Evolutionary conservation across 139 green algal species (phyloP), one percentile per base, ranked within the genome.

Genomic region (Tetradesmus lagerheimii): DNA sequence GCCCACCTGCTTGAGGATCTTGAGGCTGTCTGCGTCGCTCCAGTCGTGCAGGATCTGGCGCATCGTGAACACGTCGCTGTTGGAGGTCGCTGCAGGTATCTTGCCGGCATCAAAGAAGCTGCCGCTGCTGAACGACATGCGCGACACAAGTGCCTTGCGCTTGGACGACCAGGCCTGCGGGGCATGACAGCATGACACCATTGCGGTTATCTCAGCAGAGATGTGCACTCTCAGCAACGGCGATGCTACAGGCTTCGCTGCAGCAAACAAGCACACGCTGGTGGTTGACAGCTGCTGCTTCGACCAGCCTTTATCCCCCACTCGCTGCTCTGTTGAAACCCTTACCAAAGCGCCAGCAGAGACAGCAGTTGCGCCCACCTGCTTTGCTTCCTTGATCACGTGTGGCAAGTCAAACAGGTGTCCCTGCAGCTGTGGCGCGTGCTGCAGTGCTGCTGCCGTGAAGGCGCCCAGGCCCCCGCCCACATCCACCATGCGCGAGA

Each of bases 11-110:
- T 86, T 85, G 29, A 91, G 66, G 37, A 91, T 91, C 14, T 47
- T 76, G 29, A 91, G 0, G 15, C 78, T 71, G 41, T 91, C 88
- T 37, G n/a, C 88, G 74, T 91, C 88, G 25, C 64, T 80, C 88
- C 88, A 91, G 66, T 91, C 88, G 62, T 91, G 88, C 78, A 91
- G 67, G 64, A 91, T 91, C 80, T 91, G 62, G n/a, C 88, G 83
- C 88, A 91, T 50, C 2, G 45, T 41, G 35, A 53, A 91, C 18
- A 91, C 78, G 6, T 82, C 57, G 8, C 34, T 62, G 78, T 87
- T 53, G 37, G 37, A 80, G 77, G 39, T 35, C 14, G 87, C 87
- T 5, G n/a, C 18, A 6, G 88, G 88, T 4, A 91, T 66, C n/a
- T 15, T 23, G n/a, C 43, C 66, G 1, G 53, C 43, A n/a, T 91